Evolutionary conservation across 148 eudicot genomes (phyloP), one percentile per base, ranked within the genome.

Genomic region (Dysphania ambrosioides): DNA sequence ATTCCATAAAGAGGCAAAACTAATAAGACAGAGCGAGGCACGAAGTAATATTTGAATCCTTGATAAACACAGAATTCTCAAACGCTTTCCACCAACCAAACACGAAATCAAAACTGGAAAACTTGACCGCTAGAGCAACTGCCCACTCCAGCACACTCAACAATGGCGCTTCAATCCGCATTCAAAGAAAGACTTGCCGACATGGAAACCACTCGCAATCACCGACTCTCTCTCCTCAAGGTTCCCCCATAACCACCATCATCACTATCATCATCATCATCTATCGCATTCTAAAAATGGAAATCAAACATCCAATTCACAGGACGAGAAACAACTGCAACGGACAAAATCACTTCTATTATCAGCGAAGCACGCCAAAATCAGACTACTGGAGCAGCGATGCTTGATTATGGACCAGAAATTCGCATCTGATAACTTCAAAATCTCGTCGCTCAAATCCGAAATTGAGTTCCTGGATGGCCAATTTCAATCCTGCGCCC

Each of bases 181-280:
- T 87, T 87, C 75, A 78, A 57, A 3, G 85, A 83, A 47, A 81
- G 90, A 61, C 78, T 87, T 1, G 80, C 72, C 49, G 83, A 87
- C n/a, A 85, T 87, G 87, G 88, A 87, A 42, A 70, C 36, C 36
- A 75, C 83, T 11, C 81, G 87, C 67, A 87, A 83, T 68, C 85
- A 83, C 6, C 78, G 87, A 12, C 79, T 85, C 78, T 85, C 90
- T 77, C 86, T 85, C 60, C 88, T 87, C 74, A 83, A 87, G 88
- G 88, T 87, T 12, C 44, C 30, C 4, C 36, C 26, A 8, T 51
- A 0, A 6, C 2, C 4, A 19, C 34, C 72, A 27, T 23, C 16
- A 34, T 18, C 63, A 26, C 23, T 19, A 58, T 40, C 63, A 23
- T 24, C 62, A 23, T 34, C 34, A 19, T 44, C 59, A 34, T 27